Conservation (phyloP, 768 basidiomycete genomes). For the Leccinum ochraceum region DNA sequence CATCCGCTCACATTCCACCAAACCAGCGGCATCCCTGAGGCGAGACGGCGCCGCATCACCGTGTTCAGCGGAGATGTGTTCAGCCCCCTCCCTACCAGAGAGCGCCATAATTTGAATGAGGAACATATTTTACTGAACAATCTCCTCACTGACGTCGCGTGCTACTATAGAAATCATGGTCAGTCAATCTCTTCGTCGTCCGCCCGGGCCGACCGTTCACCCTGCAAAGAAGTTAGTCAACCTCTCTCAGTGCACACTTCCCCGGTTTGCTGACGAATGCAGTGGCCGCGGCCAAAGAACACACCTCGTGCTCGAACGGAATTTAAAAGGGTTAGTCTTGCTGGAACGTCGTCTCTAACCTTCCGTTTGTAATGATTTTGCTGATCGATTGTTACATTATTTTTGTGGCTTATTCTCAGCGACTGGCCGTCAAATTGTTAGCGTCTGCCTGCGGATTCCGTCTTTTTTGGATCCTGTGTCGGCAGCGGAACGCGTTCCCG, state of each 20-base stretch:
- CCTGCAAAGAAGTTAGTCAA: background rate
- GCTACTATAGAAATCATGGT: conserved; percentile 10
- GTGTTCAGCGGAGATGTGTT: conserved; percentile 15
- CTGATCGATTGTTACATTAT: background rate
- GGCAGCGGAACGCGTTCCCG: conserved; percentile 9
- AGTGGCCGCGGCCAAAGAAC: conserved; percentile 9
- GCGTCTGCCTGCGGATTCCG: conserved; percentile 9
- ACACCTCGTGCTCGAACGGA: conserved; percentile 7
- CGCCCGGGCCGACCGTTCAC: background rate
- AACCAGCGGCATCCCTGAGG: conserved; percentile 2
- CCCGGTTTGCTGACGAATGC: conserved; percentile 13
- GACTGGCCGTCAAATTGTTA: conserved; percentile 10
- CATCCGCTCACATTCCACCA: conserved; percentile 3
- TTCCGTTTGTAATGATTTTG: background rate
- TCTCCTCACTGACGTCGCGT: conserved; percentile 13
- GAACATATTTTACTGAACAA: conserved; percentile 10
- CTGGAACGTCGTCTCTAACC: conserved; percentile 13
- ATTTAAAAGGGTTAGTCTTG: conserved; percentile 7
- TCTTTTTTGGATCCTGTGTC: conserved; percentile 8
- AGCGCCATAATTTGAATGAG: conserved; percentile 8
- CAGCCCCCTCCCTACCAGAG: conserved; percentile 9
- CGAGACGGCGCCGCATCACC: background rate
- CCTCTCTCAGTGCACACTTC: conserved; percentile 4
- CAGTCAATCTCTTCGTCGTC: background rate
- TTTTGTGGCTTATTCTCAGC: background rate